Conservation (phyloP, 805 yeast genomes). For the Teunomyces pallodes region DNA sequence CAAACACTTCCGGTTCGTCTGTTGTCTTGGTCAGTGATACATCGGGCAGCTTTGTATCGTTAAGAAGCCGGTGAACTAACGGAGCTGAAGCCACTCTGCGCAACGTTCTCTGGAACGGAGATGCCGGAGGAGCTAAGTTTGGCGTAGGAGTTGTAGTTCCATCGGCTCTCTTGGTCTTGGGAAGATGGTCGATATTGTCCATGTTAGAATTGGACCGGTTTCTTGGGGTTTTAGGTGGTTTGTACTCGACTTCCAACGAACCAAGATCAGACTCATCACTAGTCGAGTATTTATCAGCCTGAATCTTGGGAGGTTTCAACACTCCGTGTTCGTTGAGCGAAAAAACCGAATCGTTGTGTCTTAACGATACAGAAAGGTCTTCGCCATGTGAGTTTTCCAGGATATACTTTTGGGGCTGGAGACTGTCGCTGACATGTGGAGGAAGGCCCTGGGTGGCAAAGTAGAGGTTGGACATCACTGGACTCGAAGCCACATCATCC, state of each 20-base stretch:
- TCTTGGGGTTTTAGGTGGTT: slow-evolving; percentile 7
- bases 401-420: slow-evolving; percentile 6
- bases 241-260: background rate
- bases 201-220: slow-evolving; percentile 4
- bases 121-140: slow-evolving; percentile 9
- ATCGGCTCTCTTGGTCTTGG: background rate
- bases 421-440: slow-evolving; percentile 39
- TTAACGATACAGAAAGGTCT: slow-evolving; percentile 32
- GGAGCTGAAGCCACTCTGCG: slow-evolving; percentile 88
- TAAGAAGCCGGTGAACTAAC: slow-evolving; percentile 42
- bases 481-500: slow-evolving; percentile 14
- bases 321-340: slow-evolving; percentile 20
- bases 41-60: slow-evolving; percentile 13
- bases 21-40: slow-evolving; percentile 1
- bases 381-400: slow-evolving; percentile 16
- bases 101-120: slow-evolving; percentile 42
- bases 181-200: background rate
- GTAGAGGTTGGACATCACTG: slow-evolving; percentile 45
- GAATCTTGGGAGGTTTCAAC: slow-evolving; percentile 21
- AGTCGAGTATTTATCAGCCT: slow-evolving; percentile 8
- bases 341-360: slow-evolving; percentile 39
- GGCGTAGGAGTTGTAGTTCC: background rate
- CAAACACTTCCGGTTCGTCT: slow-evolving; percentile 34
- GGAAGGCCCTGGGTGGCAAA: slow-evolving; percentile 60
- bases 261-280: slow-evolving; percentile 10